phyloP scores from a whole-genome alignment of 2,329 filamentous ascomycete genomes.

The Dothideomycetes sp. region DNA sequence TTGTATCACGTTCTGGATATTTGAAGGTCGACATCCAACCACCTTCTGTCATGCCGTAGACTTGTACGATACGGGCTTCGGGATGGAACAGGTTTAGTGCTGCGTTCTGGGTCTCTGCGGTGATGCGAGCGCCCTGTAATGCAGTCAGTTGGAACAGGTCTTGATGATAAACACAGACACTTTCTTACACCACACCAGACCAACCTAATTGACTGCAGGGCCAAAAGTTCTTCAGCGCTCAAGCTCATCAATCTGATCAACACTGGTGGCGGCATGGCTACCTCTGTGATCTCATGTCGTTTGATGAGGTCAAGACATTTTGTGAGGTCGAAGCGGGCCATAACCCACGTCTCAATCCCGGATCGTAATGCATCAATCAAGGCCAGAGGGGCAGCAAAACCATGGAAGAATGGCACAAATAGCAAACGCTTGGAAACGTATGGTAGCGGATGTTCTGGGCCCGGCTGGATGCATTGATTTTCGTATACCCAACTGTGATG shows the following conservation, averaged over 20 bases:
- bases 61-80: conserved; percentile 36
- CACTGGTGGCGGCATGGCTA: conserved; percentile 40
- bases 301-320: conserved; percentile 33
- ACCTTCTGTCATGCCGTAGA: conserved; percentile 48
- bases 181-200: conserved; percentile 33
- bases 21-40: conserved; percentile 37
- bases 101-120: conserved; percentile 31
- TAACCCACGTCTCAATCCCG: conserved; percentile 39
- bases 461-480: conserved; percentile 22
- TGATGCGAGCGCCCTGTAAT: conserved; percentile 37
- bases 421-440: conserved; percentile 37
- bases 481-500: conserved; percentile 31
- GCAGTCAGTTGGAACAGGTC: background rate
- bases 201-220: conserved; percentile 35
- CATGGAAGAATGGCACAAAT: conserved; percentile 46
- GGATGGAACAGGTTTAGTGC: conserved; percentile 33
- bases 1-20: conserved; percentile 31
- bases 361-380: conserved; percentile 39
- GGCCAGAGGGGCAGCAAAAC: conserved; percentile 40
- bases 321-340: conserved; percentile 36
- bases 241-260: conserved; percentile 25
- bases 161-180: background rate
- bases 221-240: conserved; percentile 27
- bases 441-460: conserved; percentile 19
- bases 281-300: conserved; percentile 39